Conservation (phyloP, 2,329 filamentous ascomycete species). For the Paramyrothecium roridum region DNA sequence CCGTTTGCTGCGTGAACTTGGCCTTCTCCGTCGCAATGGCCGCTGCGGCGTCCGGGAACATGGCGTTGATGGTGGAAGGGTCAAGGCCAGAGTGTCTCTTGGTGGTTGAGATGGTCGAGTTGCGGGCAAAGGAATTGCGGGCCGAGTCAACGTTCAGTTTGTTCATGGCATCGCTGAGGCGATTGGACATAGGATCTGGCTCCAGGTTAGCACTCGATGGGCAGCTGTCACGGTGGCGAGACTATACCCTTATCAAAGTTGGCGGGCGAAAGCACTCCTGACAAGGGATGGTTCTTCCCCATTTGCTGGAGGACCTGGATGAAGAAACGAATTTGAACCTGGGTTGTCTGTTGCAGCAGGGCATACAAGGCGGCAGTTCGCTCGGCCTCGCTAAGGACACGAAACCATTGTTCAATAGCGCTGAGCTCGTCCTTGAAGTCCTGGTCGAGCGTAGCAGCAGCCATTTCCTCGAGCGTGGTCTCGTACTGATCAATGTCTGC, state of each 20-base stretch:
- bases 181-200: slow-evolving; percentile 92
- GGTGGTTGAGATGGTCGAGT: slow-evolving; percentile 66
- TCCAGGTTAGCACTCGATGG: slow-evolving; percentile 10
- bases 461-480: slow-evolving; percentile 98
- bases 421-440: slow-evolving; percentile 99
- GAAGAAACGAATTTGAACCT: slow-evolving; percentile 98
- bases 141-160: slow-evolving; percentile 87
- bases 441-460: slow-evolving; percentile 95
- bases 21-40: slow-evolving; percentile 99
- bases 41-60: slow-evolving; percentile 97
- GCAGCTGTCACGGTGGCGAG: neutral
- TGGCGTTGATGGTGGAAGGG: slow-evolving; percentile 89
- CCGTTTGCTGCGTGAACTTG: slow-evolving; percentile 93
- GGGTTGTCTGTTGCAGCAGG: slow-evolving; percentile 94
- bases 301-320: slow-evolving; percentile 98
- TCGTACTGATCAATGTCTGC: slow-evolving; percentile 99
- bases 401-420: slow-evolving; percentile 99
- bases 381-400: slow-evolving; percentile 94
- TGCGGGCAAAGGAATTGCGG: slow-evolving; percentile 81
- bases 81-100: slow-evolving; percentile 97
- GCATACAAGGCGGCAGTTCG: slow-evolving; percentile 93
- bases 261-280: slow-evolving; percentile 86
- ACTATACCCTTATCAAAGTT: slow-evolving; percentile 90
- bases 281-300: slow-evolving; percentile 98
- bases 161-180: slow-evolving; percentile 93